These are phyloP conservation scores for Hymenoscyphus infarciens DNA, from an alignment of 2,329 filamentous ascomycete species.

Conservation along the genomic window DNA sequence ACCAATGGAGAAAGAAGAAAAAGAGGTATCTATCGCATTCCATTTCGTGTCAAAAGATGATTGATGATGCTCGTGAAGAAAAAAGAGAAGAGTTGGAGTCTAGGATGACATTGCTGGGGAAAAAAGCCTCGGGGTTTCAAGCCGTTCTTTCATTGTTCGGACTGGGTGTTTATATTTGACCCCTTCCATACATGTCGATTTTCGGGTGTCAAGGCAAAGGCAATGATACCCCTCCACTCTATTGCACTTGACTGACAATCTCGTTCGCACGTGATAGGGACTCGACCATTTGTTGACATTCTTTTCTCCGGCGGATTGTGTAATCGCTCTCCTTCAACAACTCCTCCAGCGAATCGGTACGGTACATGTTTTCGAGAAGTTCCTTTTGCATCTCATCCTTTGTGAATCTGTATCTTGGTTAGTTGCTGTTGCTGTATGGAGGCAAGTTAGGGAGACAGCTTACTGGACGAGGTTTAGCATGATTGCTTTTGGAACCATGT, in stretches of 20 bases:
- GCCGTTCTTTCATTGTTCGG: background rate
- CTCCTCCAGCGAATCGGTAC: constrained; percentile 83
- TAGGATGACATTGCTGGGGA: background rate
- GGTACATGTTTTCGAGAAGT: constrained; percentile 96
- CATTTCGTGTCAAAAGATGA: constrained; percentile 3
- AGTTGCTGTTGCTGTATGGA: background rate
- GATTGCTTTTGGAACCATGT: constrained; percentile 99
- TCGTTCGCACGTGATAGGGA: constrained; percentile 84
- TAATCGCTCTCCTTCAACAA: constrained; percentile 98
- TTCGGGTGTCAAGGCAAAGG: background rate
- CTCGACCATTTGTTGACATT: constrained; percentile 99
- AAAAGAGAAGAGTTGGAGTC: background rate
- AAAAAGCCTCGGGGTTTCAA: background rate
- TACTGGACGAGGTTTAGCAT: constrained; percentile 97
- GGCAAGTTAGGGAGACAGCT: constrained; percentile 39
- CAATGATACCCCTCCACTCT: constrained; percentile 13
- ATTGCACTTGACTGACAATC: constrained; percentile 77
- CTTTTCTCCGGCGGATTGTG: constrained; percentile 89
- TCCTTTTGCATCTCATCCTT: constrained; percentile 99
- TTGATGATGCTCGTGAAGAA: background rate
- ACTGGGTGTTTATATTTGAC: background rate
- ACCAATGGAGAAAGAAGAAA: background rate
- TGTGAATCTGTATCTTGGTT: constrained; percentile 60
- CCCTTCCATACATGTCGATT: background rate
- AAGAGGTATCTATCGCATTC: background rate